Base-by-base conservation (phyloP, 2,329 filamentous ascomycete species). In the Pyrenophora graminea region DNA sequence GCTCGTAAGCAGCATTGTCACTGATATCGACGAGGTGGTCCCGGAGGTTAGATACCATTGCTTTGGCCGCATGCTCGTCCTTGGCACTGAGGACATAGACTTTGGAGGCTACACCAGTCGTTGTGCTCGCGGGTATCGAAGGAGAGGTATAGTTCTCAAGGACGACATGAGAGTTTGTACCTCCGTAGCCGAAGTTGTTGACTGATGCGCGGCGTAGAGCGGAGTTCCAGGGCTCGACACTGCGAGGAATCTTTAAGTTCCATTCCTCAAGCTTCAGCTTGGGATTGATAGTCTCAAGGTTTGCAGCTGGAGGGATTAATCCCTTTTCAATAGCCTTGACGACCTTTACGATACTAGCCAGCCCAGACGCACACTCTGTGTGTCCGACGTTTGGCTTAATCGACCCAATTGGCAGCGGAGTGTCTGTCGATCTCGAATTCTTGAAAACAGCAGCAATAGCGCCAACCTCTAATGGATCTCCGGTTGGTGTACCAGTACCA, bases 241-340 rank as follows among this genome's bases (percentile, higher is more conserved):
- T 15, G 15, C 15, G 15, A 15, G 15, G 15, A 15, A 15, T 15
- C 15, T 15, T 15, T 15, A 15, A 15, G 15, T 15, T 15, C 15
- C 15, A 15, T 15, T 15, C 15, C 15, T 15, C 15, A 15, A 15
- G 15, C 15, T 15, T 15, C 15, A 15, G 15, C 15, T 10, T 30
- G 25, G 39, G 27, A 17, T 42, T 42, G 10, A 33, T 21, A 6
- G 15, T 42, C 39, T 42, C 39, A 4, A 42, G 18, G 17, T 33
- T 33, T 33, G 30, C 25, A 5, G 15, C 53, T 60, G 51, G 70
- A 3, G 68, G 58, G 0, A 69, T 58, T 6, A 52, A n/a, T 3
- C 66, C 64, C n/a, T 67, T 62, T 79, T 17, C 80, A 41, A 67
- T 19, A 12, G 53, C 44, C 4, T 59, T 27, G 10, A 55, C 48